Evolutionary conservation across 306 rosid species (phyloP).

Genomic region (Inga laurina): DNA sequence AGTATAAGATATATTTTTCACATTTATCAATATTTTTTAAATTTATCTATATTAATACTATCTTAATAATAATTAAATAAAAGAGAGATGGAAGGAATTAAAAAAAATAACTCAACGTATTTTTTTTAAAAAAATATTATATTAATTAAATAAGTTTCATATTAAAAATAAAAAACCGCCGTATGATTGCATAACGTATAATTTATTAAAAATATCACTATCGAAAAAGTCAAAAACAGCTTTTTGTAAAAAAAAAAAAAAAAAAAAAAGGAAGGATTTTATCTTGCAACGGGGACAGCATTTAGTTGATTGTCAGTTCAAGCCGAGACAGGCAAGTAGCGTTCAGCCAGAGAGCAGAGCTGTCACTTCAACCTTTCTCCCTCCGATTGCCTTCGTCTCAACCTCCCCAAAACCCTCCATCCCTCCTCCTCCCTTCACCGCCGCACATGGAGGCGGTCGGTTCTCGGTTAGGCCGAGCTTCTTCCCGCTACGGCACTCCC

Average conservation of each 20-base stretch:
- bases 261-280: neutral
- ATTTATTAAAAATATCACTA: neutral
- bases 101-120: too few species aligned
- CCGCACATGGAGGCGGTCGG: conserved; percentile 79
- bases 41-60: too few species aligned
- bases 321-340: neutral
- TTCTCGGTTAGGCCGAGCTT: conserved; percentile 82
- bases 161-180: too few species aligned
- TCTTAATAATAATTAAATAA: too few species aligned
- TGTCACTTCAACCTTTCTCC: neutral
- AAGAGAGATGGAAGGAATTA: too few species aligned
- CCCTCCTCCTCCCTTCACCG: neutral
- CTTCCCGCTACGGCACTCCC: conserved; percentile 90
- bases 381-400: neutral
- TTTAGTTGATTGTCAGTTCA: conserved; percentile 2
- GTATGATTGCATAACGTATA: too few species aligned
- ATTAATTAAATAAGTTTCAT: too few species aligned
- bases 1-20: too few species aligned
- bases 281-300: neutral
- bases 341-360: neutral
- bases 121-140: too few species aligned
- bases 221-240: neutral
- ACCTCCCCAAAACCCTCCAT: conserved; percentile 9
- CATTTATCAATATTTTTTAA: too few species aligned
- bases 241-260: neutral